Percentiles rank a stretch among this genome's conserved stretches.
phyloP scores from a whole-genome alignment of 23 red algal genomes.

The Gracilaria gracilis region DNA sequence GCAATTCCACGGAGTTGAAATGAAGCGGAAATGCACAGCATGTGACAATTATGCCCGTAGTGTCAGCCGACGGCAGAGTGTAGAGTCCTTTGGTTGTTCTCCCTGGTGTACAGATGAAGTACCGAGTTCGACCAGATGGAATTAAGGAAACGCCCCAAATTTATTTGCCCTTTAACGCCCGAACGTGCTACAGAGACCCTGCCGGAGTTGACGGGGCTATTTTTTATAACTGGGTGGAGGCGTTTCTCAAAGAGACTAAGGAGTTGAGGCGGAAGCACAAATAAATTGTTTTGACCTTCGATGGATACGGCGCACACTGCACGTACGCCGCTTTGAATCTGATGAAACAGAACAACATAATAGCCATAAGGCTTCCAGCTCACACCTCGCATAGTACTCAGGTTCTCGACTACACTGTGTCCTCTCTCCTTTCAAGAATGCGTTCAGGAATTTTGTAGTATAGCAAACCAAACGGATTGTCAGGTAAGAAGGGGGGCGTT shows the following conservation, averaged over 20 bases:
- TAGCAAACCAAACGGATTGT: no score
- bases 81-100: no score
- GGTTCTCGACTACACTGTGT: not conserved
- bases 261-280: not conserved
- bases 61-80: not conserved
- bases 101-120: no score
- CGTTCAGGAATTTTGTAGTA: not conserved
- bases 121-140: no score
- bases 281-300: not conserved
- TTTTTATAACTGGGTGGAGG: not conserved
- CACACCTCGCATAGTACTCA: not conserved
- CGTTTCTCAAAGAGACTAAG: not conserved
- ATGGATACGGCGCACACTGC: slow-evolving; percentile 4
- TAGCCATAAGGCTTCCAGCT: not conserved
- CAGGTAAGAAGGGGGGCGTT: no score
- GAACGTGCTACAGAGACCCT: slow-evolving; percentile 8
- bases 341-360: no score
- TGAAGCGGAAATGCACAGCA: slow-evolving; percentile 2
- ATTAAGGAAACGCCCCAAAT: no score
- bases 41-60: not conserved
- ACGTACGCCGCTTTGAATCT: not conserved
- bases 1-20: not conserved
- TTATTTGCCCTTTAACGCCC: not conserved
- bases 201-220: not conserved
- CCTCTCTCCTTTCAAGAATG: not conserved